Base-by-base conservation (phyloP, 23 red algal genomes). In the Gracilariopsis chorda region DNA sequence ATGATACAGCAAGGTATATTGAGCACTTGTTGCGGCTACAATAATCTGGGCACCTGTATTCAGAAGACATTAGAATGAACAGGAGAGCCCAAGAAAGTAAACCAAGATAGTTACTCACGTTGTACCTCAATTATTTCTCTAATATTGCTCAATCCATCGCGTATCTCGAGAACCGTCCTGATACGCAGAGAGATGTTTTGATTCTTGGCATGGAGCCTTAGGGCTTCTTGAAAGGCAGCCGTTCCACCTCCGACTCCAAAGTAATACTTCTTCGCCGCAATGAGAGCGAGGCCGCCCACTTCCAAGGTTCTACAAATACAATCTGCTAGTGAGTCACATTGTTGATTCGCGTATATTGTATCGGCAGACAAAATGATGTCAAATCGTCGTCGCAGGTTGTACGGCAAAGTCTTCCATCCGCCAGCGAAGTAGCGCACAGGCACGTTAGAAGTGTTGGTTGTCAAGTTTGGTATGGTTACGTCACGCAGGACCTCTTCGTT, bases 231-330 rank as follows among this genome's bases (percentile, higher is more conserved):
- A 29, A 98, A 94, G 4, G 69, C 84, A 14, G 20, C 16, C 28
- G 65, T 94, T 29, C 95, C 90, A 41, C 95, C 95, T 27, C 90
- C 91, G 7, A 98, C 90, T 37, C 95, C 95, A 94, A 98, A 98
- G 72, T 98, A 98, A 43, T 94, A 98, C 7, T 51, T 70, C 82
- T 98, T 98, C 36, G 83, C 90, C 21, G 83, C 83, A 21, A 98
- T 40, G 13, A 94, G 88, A 8, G 90, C 95, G 33, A 80, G 55
- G 73, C 90, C 95, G 21, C 80, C 20, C 19, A 34, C 20, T 7
- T 35, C 33, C 39, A 98, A 37, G 1, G 82, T 24, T 17, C 20
- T 17, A 63, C 40, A 57, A 1, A 98, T 43, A 39, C 84, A 90
- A 0, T 75, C 23, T 2, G 83, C 81, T 35, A 98, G 82, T 12